Conservation (phyloP, 2,329 filamentous ascomycete species). For the Colletotrichum neosansevieriae region DNA sequence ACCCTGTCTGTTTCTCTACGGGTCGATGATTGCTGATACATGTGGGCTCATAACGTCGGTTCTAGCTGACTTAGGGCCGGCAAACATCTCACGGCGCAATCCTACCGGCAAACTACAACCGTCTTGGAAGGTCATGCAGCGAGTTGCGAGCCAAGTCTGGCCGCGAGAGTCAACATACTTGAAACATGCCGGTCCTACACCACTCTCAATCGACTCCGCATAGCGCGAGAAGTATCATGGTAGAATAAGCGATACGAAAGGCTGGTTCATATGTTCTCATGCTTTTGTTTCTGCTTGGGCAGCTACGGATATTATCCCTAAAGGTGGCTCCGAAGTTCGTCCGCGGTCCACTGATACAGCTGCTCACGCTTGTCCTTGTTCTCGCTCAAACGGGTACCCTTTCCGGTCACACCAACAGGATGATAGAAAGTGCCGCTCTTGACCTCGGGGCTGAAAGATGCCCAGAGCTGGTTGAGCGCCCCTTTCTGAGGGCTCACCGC, state of each 20-base stretch:
- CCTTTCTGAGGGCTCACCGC: slow-evolving; percentile 44
- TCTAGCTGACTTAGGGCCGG: slow-evolving; percentile 5
- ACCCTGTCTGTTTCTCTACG: neutral
- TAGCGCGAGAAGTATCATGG: slow-evolving; percentile 6
- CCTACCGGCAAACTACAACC: slow-evolving; percentile 24
- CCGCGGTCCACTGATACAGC: slow-evolving; percentile 53
- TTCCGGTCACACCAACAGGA: slow-evolving; percentile 47
- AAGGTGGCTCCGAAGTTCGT: slow-evolving; percentile 45
- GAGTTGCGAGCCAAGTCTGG: neutral
- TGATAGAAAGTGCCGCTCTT: slow-evolving; percentile 50
- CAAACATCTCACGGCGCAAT: slow-evolving; percentile 10
- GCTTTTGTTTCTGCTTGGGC: slow-evolving; percentile 7
- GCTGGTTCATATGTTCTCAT: neutral
- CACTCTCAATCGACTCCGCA: slow-evolving; percentile 22
- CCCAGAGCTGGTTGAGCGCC: slow-evolving; percentile 49
- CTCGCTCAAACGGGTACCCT: slow-evolving; percentile 41
- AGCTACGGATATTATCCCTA: slow-evolving; percentile 8
- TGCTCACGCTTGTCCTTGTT: slow-evolving; percentile 45
- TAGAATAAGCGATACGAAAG: neutral
- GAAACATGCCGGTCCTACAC: slow-evolving; percentile 17
- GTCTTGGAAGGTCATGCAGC: slow-evolving; percentile 28
- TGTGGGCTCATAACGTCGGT: neutral
- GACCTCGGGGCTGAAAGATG: slow-evolving; percentile 43
- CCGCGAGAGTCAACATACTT: slow-evolving; percentile 17
- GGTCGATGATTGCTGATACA: neutral